Evolutionary conservation across 2,329 filamentous ascomycete genomes (phyloP).

Genomic region (Pestalotiopsis sp.): DNA sequence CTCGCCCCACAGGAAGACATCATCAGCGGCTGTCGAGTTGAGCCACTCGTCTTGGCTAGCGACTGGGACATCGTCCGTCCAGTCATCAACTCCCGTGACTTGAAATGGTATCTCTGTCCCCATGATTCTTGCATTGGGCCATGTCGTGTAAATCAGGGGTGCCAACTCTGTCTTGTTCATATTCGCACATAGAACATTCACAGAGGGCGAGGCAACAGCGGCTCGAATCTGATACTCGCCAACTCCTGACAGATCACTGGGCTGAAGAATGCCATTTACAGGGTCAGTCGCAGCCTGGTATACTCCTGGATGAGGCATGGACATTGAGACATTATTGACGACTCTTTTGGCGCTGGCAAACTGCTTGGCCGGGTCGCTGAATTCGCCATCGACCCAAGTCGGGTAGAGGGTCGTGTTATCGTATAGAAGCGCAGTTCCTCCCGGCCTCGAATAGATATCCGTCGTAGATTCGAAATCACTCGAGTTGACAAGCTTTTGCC

Average conservation of each 20-base stretch:
- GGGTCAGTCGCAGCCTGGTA: slow-evolving; percentile 64
- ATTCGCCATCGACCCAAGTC: slow-evolving; percentile 66
- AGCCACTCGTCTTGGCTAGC: slow-evolving; percentile 41
- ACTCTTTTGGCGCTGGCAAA: slow-evolving; percentile 56
- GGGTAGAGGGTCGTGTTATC: slow-evolving; percentile 75
- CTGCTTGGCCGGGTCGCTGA: slow-evolving; percentile 53
- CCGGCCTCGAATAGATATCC: slow-evolving; percentile 53
- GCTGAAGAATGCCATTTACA: slow-evolving; percentile 71
- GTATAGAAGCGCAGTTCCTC: slow-evolving; percentile 64
- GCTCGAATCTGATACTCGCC: slow-evolving; percentile 71
- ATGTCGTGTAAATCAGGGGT: slow-evolving; percentile 66
- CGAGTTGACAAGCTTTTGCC: slow-evolving; percentile 52
- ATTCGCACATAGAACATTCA: slow-evolving; percentile 76
- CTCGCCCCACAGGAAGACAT: slow-evolving; percentile 70
- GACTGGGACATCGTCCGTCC: slow-evolving; percentile 41
- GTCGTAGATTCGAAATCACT: slow-evolving; percentile 37
- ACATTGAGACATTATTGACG: slow-evolving; percentile 76
- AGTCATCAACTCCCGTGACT: slow-evolving; percentile 35
- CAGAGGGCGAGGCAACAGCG: slow-evolving; percentile 68
- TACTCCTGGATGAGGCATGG: slow-evolving; percentile 74
- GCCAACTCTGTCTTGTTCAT: slow-evolving; percentile 60
- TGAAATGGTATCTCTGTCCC: slow-evolving; percentile 38
- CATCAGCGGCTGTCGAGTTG: slow-evolving; percentile 65
- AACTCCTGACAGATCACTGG: slow-evolving; percentile 63
- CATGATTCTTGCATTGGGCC: slow-evolving; percentile 48